Evolutionary conservation across 805 yeast species (phyloP), one percentile per base, ranked within the genome.

Genomic region (Spathaspora sp.): DNA sequence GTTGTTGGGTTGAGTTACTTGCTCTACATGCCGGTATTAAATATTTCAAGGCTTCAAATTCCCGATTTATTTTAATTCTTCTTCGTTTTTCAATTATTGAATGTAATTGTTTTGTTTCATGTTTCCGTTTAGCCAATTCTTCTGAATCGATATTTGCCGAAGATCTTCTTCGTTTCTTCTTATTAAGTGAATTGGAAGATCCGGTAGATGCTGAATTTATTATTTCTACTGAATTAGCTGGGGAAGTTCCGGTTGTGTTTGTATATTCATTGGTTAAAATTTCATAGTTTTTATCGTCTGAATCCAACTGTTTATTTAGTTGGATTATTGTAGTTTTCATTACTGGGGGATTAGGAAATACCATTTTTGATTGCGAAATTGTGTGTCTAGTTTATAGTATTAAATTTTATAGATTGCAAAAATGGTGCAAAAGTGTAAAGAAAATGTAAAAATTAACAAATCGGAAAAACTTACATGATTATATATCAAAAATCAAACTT

Each of bases 61-160:
- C 94, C 49, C 91, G 73, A 65, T 89, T 89, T 75, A 89, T 86
- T 62, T 87, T 86, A 49, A 85, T 79, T 54, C 96, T 72, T 57
- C 96, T 76, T 59, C 88, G 80, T 60, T 89, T 86, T 65, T 89
- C 96, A 53, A 89, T 89, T 42, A 86, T 83, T 2, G 91, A 84
- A 64, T 89, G 96, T 40, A 73, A 64, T 57, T 73, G 78, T 53
- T 73, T 74, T 1, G 77, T 74, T 56, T 74, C 78, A 44, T 65
- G 62, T 50, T 67, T 70, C n/a, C 79, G 55, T 57, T 69, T 67
- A 12, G 72, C 74, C 50, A 73, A 61, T 54, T 74, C 79, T 47
- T 70, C 72, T 35, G 71, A 67, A 49, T 72, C 75, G 12, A 70
- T 61, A 44, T 68, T 67, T 7, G 71, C 66, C 1, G 72, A 64